Conservation (phyloP, 345 rosid species). For the Populus ilicifolia region DNA sequence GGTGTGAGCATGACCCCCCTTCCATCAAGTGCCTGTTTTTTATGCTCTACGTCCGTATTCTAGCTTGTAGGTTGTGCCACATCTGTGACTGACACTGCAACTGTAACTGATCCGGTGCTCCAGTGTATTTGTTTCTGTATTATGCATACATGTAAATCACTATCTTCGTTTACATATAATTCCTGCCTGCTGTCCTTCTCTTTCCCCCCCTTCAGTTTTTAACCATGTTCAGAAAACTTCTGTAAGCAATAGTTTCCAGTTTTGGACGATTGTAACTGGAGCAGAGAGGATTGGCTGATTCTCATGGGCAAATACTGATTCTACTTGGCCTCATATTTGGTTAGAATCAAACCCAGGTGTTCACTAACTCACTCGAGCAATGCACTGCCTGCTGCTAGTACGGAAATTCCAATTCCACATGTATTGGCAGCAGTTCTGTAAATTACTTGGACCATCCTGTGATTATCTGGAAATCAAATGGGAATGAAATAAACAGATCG, state of each 20-base stretch:
- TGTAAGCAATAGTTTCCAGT: neutral
- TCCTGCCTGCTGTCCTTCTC: neutral
- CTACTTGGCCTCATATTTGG: too few species aligned
- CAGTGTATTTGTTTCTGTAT: neutral
- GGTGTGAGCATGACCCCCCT: too few species aligned
- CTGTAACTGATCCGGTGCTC: neutral
- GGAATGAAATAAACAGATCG: neutral
- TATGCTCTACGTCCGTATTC: neutral
- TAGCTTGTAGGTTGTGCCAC: neutral
- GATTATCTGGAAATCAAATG: neutral
- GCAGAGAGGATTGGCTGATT: too few species aligned
- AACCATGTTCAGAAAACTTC: neutral
- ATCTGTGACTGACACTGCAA: neutral
- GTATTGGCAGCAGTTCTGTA: neutral
- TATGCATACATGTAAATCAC: neutral
- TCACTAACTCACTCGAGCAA: too few species aligned
- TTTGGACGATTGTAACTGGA: neutral
- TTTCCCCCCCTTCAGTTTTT: neutral
- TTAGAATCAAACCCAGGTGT: too few species aligned
- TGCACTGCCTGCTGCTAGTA: neutral
- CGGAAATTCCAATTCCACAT: neutral
- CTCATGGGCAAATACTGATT: too few species aligned
- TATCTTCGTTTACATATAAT: neutral
- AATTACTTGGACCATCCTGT: neutral
- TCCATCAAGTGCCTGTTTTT: neutral